Conservation (phyloP, 345 rosid species). For the Draba incana region DNA sequence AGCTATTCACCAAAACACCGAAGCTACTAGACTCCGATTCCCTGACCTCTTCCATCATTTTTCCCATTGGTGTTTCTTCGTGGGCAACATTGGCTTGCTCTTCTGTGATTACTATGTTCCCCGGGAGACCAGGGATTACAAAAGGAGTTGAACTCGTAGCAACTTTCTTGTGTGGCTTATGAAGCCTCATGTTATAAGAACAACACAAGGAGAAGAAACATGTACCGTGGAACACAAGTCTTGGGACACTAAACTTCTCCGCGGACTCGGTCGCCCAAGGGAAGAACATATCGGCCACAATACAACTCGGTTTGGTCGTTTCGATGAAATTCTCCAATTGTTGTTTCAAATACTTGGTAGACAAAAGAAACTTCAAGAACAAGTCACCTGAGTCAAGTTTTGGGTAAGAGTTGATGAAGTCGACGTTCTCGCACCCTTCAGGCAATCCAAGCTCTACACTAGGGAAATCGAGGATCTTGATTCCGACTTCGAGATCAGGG, state of each 20-base stretch:
- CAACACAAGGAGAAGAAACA: constrained; percentile 34
- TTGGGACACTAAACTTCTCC: constrained; percentile 27
- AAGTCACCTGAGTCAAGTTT: constrained; percentile 27
- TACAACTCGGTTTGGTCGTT: constrained; percentile 45
- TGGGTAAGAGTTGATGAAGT: constrained; percentile 29
- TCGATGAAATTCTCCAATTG: constrained; percentile 52
- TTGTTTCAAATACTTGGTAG: constrained; percentile 45
- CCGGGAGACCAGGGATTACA: constrained; percentile 37
- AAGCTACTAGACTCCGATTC: constrained; percentile 56
- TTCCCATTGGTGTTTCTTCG: constrained; percentile 37
- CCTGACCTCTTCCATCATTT: constrained; percentile 14
- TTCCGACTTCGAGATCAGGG: constrained; percentile 41
- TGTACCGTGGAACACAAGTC: constrained; percentile 45
- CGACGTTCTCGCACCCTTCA: constrained; percentile 51
- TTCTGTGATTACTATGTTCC: constrained; percentile 36
- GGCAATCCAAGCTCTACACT: constrained; percentile 50
- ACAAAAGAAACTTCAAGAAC: constrained; percentile 43
- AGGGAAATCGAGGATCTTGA: constrained; percentile 50
- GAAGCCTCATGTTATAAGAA: constrained; percentile 35
- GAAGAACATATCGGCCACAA: constrained; percentile 44
- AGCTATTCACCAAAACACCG: constrained; percentile 70
- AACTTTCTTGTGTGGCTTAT: constrained; percentile 43
- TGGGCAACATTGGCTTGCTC: constrained; percentile 40
- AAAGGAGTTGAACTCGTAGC: constrained; percentile 34
- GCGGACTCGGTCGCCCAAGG: constrained; percentile 43